Evolutionary conservation across 2,329 filamentous ascomycete genomes (phyloP).

Genomic region (Sporothrix luriei): DNA sequence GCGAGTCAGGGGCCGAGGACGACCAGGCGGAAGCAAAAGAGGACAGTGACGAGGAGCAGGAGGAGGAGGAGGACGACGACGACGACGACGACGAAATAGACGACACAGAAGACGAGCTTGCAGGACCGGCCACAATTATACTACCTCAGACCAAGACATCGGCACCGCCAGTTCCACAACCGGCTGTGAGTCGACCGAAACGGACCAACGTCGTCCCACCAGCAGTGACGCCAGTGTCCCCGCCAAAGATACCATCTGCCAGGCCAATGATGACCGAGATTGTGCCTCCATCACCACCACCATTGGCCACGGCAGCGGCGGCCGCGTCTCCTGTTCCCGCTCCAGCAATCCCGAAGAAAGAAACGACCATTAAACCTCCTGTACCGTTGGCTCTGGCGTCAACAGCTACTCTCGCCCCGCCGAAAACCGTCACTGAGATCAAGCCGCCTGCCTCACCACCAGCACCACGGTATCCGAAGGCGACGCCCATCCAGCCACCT

Average conservation of each 20-base stretch:
- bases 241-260: slow-evolving; percentile 1
- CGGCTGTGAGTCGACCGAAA: neutral
- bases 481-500: slow-evolving; percentile 30
- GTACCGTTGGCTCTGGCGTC: neutral
- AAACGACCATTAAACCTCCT: slow-evolving; percentile 25
- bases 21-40: neutral
- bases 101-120: slow-evolving; percentile 25
- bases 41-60: neutral
- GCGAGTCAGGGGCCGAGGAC: neutral
- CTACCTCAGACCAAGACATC: neutral
- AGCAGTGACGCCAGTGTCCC: slow-evolving; percentile 9
- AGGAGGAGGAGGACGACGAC: neutral
- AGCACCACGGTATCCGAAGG: neutral
- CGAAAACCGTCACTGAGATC: slow-evolving; percentile 30
- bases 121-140: neutral
- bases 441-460: slow-evolving; percentile 25
- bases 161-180: slow-evolving; percentile 2
- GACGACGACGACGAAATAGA: neutral
- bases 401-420: neutral
- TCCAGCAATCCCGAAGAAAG: slow-evolving; percentile 21
- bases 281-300: neutral
- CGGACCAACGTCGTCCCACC: neutral
- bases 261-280: neutral
- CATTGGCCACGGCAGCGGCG: neutral
- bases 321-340: neutral